Conservation (phyloP, 768 basidiomycete genomes). For the Punctularia strigosozonata region DNA sequence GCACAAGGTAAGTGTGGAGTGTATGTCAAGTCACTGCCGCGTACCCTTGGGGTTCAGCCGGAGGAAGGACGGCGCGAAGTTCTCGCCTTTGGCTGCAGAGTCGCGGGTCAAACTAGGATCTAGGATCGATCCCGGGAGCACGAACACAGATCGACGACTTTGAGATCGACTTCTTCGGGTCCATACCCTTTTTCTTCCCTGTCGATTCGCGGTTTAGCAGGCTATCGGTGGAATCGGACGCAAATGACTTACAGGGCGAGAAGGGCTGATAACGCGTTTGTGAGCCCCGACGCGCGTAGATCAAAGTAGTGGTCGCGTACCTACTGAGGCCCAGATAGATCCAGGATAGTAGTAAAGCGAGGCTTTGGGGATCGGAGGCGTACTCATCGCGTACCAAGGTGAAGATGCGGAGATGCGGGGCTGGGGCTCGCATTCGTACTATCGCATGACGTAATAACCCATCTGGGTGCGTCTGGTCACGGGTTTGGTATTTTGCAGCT, state of each 20-base stretch:
- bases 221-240: background rate
- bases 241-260: slow-evolving; percentile 38
- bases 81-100: slow-evolving; percentile 59
- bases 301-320: slow-evolving; percentile 24
- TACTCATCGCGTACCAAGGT: slow-evolving; percentile 8
- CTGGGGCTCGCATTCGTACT: no score
- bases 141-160: slow-evolving; percentile 53
- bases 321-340: slow-evolving; percentile 55
- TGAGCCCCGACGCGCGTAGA: slow-evolving; percentile 1
- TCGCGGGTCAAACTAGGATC: background rate
- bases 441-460: no score
- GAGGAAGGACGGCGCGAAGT: slow-evolving; percentile 63
- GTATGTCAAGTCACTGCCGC: slow-evolving; percentile 3
- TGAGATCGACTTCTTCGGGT: slow-evolving; percentile 60
- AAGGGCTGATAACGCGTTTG: slow-evolving; percentile 25
- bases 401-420: background rate
- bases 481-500: background rate
- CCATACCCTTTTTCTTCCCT: slow-evolving; percentile 78
- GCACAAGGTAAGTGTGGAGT: slow-evolving; percentile 1
- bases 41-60: slow-evolving; percentile 70
- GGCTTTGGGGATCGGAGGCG: slow-evolving; percentile 49
- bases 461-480: background rate
- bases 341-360: slow-evolving; percentile 57
- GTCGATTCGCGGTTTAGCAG: background rate
- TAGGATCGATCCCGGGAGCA: slow-evolving; percentile 2